Base-by-base conservation (phyloP, 495 filamentous ascomycete species). In the Penicillium alfredii region DNA sequence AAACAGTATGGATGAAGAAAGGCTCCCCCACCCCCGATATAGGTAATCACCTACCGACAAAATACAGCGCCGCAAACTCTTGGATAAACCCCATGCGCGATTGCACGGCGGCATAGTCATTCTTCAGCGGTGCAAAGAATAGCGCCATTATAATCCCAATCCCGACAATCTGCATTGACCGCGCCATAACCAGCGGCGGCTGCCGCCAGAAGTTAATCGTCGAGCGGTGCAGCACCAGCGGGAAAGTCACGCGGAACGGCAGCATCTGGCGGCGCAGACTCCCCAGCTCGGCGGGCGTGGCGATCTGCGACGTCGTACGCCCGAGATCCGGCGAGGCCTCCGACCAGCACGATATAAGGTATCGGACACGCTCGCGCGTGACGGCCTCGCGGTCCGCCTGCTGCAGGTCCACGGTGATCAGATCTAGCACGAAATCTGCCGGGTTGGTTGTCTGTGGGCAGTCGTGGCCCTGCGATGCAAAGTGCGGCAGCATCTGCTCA, bases 341-440 rank as follows among this genome's bases (percentile, higher is more conserved):
- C 18, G 68, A 53, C 42, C 60, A 63, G 12, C 46, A 48, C 4
- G 51, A 54, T 40, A 85, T 80, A 0, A 86, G 66, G 6, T 52
- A 56, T 23, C 64, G 62, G 8, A 84, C 80, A 44, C 72, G 77
- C 38, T 72, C 58, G 16, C 80, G 65, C 22, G 71, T 83, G 8
- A 71, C 58, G 5, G 55, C 65, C 52, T 86, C 82, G 11, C 70
- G 69, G 8, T 63, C 53, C 30, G 66, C 71, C 30, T 77, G 72
- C 47, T 84, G 82, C 0, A 86, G 65, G 43, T 86, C 78, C 15
- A 86, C 72, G 0, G 83, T 84, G 33, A 88, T 82, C 5, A 86
- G 63, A 53, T 88, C 83, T 8, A 87, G 61, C 3, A 80, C 81
- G 41, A 86, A 86, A 50, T 87, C 84, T 3, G 84, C 81, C 3